Base-by-base conservation (phyloP, 169 alveolate species). In the Eimeria praecox region DNA sequence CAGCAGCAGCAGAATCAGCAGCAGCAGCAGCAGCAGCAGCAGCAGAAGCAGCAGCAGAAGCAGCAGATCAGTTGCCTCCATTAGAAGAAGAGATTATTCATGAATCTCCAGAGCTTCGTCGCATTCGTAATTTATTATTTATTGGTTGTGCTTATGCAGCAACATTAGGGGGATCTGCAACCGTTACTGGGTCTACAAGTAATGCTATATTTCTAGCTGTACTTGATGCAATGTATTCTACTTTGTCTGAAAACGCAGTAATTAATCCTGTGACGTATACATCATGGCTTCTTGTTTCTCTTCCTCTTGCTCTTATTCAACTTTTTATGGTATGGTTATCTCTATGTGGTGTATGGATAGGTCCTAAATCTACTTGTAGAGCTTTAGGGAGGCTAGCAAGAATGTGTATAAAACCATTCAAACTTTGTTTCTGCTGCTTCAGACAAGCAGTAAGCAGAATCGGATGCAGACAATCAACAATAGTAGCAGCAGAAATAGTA, bases 101-200 rank as follows among this genome's bases (percentile, higher is more conserved):
- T 59, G 49, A 40, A 52, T 22, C 86, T 8, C 71, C 59, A 16
- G 22, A 64, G 3, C 35, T 78, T 35, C 82, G 92, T 18, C 83
- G 64, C 6, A 56, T 92, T 2, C 82, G 92, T 18, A 92, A 78
- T 73, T 46, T 77, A 30, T 62, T 92, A 6, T 78, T 42, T 82
- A 77, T 92, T 10, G 95, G 95, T 40, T 64, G 87, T 82, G 91
- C 95, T 24, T 92, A 92, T 64, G 59, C 95, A n/a, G 95, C 95
- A 16, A 78, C 95, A 0, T 66, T 92, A 10, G 95, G 95, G 42
- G 95, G 95, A 8, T 52, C 73, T 10, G 52, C 92, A 5, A 92
- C 95, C 33, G 64, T 92, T 24, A 92, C 66, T 22, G 95, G 95
- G n/a, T 54, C 95, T 10, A 52, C 87, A 27, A 71, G 73, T 56